Evolutionary conservation across 2,329 filamentous ascomycete genomes (phyloP), one percentile per base, ranked within the genome.

Genomic region (Penicillium sp.): DNA sequence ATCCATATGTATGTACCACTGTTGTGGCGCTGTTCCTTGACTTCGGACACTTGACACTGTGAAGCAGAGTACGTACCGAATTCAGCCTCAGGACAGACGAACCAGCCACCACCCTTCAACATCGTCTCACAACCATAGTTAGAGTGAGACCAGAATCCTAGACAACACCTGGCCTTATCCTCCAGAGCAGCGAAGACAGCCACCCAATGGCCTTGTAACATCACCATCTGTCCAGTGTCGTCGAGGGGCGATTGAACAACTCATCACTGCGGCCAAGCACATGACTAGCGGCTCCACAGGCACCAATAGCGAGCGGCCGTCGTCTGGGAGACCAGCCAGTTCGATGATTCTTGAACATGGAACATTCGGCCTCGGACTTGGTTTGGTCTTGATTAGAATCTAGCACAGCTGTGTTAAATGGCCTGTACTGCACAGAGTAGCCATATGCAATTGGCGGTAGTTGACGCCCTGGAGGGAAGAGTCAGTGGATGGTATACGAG

Each of bases 241-340:
- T 48, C 45, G 45, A 48, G 47, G 50, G 51, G 52, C 45, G 40
- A 30, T 33, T 58, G 56, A 46, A 58, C 56, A 58, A 58, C 56
- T 58, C 56, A 58, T 58, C 56, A 54, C 43, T 26, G n/a, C 56
- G 46, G 51, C 45, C 43, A 50, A 58, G 56, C 46, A 58, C 50
- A 58, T 43, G 38, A 47, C 56, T 58, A 58, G 56, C 46, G 56
- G 50, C 14, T 40, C 56, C 56, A 47, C 56, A 40, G 20, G 46
- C 50, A 28, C 56, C 56, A 58, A 58, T 58, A 52, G 51, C 28
- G 56, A 35, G 45, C 21, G 12, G 45, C 50, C 18, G 56, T 58
- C 55, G 49, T 45, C 55, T 42, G 43, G 55, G 55, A 53, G 55
- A 57, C 55, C 47, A 26, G 12, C 21, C 23, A 30, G 45, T 24